Percentiles rank a stretch among this genome's conserved stretches.
phyloP scores from a whole-genome alignment of 768 basidiomycete genomes.

The Kwoniella sp. region DNA sequence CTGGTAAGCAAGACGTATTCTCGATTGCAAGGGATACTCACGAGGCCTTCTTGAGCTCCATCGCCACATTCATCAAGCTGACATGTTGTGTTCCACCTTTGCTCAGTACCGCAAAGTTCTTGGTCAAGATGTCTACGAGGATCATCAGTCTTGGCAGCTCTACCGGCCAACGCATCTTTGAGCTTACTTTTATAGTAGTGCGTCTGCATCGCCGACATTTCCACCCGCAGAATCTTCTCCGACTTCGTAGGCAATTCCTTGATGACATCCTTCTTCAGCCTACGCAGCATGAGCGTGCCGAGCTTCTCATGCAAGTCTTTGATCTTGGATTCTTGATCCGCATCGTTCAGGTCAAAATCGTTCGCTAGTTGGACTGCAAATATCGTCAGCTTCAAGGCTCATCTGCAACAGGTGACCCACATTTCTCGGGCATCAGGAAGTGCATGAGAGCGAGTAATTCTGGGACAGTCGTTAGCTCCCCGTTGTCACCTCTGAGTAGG shows the following conservation, averaged over 20 bases:
- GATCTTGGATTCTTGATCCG: constrained; percentile 79
- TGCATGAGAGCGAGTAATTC: constrained; percentile 97
- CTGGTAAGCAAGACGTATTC: neutral
- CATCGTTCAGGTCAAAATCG: constrained; percentile 92
- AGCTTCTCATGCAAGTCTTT: constrained; percentile 91
- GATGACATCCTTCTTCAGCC: constrained; percentile 92
- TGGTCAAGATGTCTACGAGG: constrained; percentile 19
- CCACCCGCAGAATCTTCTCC: constrained; percentile 92
- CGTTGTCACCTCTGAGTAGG: too few species aligned
- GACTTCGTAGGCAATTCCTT: constrained; percentile 96
- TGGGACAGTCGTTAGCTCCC: too few species aligned
- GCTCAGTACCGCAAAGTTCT: constrained; percentile 90
- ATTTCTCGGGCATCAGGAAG: constrained; percentile 98
- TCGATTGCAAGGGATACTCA: constrained; percentile 12
- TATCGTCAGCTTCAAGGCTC: neutral
- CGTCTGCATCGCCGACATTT: constrained; percentile 93
- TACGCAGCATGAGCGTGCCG: constrained; percentile 86
- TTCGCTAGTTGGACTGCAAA: constrained; percentile 76
- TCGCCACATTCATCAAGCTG: constrained; percentile 94
- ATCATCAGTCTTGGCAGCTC: too few species aligned
- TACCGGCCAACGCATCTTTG: constrained; percentile 52
- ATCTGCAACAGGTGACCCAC: constrained; percentile 53
- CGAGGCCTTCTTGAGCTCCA: constrained; percentile 96
- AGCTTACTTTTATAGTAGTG: constrained; percentile 83
- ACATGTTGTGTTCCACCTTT: constrained; percentile 78